Conservation (phyloP, 768 basidiomycete genomes). For the Termitomyces sp. region DNA sequence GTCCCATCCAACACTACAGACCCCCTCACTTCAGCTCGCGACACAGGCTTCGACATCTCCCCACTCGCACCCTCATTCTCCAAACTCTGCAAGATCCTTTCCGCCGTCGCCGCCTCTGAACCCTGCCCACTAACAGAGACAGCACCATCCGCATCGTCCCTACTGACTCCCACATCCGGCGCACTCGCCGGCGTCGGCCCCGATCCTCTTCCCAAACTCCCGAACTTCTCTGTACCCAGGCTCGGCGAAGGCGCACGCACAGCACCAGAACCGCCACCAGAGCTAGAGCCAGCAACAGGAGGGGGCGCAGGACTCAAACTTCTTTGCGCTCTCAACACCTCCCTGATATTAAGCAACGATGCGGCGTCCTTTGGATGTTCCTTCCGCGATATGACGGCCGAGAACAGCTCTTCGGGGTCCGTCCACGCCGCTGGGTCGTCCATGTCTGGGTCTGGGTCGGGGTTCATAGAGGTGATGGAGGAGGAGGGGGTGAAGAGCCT, state of each 20-base stretch:
- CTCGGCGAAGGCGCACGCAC: background rate
- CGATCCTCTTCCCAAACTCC: conserved; percentile 8
- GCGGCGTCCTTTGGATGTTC: conserved; percentile 61
- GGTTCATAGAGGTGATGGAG: conserved; percentile 7
- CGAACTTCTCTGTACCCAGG: conserved; percentile 1
- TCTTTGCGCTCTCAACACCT: conserved; percentile 59
- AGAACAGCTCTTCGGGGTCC: conserved; percentile 41
- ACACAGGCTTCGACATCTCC: background rate
- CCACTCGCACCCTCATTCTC: conserved; percentile 17
- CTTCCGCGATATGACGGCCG: conserved; percentile 58
- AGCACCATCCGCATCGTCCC: conserved; percentile 47
- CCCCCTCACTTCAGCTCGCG: background rate
- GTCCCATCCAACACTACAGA: background rate
- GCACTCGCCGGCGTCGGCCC: conserved; percentile 36
- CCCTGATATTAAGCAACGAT: conserved; percentile 49
- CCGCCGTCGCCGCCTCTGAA: conserved; percentile 35
- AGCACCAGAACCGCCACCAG: too few relatives aligned
- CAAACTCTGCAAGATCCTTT: conserved; percentile 43
- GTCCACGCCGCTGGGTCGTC: conserved; percentile 52
- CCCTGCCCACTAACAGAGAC: conserved; percentile 34
- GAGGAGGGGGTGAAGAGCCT: conserved; percentile 44
- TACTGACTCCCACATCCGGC: conserved; percentile 53
- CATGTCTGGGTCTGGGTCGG: conserved; percentile 56
- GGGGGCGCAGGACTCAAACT: background rate
- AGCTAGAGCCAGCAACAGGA: too few relatives aligned